These are phyloP conservation scores for Paraleonurus japonicus DNA, from an alignment of 257 asterid genomes.

Conservation along the genomic window DNA sequence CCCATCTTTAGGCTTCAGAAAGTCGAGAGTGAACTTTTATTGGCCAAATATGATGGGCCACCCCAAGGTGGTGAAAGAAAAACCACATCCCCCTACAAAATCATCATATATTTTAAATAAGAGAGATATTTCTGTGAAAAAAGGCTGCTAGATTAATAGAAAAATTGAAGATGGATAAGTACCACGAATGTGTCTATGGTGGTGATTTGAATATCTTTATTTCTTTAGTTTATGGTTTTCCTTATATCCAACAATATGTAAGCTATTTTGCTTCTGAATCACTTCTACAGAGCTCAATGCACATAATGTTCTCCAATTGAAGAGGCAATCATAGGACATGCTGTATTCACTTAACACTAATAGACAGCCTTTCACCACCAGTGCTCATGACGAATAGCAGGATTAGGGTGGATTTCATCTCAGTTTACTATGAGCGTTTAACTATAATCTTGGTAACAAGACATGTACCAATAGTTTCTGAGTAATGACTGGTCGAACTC, in stretches of 20 bases:
- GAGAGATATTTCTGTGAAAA: conserved; percentile 19
- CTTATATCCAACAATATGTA: background rate
- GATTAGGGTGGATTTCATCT: background rate
- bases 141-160: background rate
- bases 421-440: no score
- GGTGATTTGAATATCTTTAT: background rate
- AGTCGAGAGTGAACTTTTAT: conserved; percentile 59
- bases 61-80: conserved; percentile 99
- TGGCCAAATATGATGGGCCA: conserved; percentile 71
- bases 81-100: conserved; percentile 70
- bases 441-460: background rate
- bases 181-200: background rate
- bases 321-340: background rate
- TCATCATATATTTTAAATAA: conserved; percentile 23
- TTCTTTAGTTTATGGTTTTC: background rate
- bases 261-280: background rate
- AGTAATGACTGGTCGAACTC: background rate
- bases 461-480: background rate
- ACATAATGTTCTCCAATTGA: background rate
- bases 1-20: conserved; percentile 85
- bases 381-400: background rate
- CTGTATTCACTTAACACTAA: background rate
- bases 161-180: background rate
- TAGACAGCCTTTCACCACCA: background rate
- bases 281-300: background rate